phyloP scores from a whole-genome alignment of 2,329 filamentous ascomycete genomes.

The Aureobasidium sp. region DNA sequence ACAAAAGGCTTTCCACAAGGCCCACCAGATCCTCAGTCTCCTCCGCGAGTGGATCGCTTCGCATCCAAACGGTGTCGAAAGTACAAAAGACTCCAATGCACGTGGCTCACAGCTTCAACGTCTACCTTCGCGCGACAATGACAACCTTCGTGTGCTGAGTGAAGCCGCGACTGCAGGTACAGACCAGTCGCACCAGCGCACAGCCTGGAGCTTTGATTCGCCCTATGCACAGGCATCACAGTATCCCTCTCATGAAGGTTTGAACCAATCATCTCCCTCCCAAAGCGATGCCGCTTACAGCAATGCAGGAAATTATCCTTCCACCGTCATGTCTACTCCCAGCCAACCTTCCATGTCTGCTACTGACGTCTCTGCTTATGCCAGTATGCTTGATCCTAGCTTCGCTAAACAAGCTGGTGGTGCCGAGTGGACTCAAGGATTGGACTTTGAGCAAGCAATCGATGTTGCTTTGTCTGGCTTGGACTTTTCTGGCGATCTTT shows the following conservation, averaged over 20 bases:
- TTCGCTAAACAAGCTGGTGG: conserved; percentile 11
- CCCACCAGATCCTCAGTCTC: conserved; percentile 40
- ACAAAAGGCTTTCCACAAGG: conserved; percentile 41
- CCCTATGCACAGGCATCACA: conserved; percentile 13
- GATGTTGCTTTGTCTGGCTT: conserved; percentile 18
- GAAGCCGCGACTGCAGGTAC: conserved; percentile 20
- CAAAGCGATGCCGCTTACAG: conserved; percentile 3
- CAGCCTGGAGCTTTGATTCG: conserved; percentile 18
- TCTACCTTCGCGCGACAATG: conserved; percentile 12
- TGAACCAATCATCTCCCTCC: background rate
- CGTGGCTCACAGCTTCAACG: background rate
- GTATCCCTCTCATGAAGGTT: background rate
- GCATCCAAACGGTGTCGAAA: conserved; percentile 28
- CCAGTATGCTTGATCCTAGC: conserved; percentile 12
- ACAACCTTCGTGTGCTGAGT: conserved; percentile 18
- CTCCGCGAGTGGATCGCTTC: conserved; percentile 39
- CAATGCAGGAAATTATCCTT: background rate
- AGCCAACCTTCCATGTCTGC: background rate
- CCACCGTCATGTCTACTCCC: conserved; percentile 14
- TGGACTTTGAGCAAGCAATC: conserved; percentile 20
- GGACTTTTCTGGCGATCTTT: conserved; percentile 19
- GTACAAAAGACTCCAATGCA: conserved; percentile 4
- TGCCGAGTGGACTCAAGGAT: conserved; percentile 17
- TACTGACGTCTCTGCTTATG: background rate
- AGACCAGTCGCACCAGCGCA: background rate